These are phyloP conservation scores for Cercospora zeae-maydis DNA, from an alignment of 2,329 filamentous ascomycete species.

Conservation along the genomic window DNA sequence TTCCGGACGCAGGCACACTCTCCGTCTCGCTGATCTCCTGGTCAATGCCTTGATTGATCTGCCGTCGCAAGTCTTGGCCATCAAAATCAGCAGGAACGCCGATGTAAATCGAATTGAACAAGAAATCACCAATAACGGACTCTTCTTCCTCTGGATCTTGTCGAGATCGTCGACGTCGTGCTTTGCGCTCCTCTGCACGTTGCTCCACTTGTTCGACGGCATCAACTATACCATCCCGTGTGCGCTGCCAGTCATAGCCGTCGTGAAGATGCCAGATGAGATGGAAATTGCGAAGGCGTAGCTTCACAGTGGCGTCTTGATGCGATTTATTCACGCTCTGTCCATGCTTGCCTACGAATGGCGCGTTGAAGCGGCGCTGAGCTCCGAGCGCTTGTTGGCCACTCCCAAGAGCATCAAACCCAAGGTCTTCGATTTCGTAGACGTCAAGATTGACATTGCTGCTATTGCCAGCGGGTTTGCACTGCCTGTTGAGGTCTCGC, in stretches of 20 bases:
- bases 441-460: slow-evolving; percentile 29
- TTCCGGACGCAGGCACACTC: slow-evolving; percentile 70
- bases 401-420: slow-evolving; percentile 34
- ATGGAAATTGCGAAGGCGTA: slow-evolving; percentile 81
- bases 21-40: slow-evolving; percentile 85
- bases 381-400: slow-evolving; percentile 30
- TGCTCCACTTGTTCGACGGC: slow-evolving; percentile 84
- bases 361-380: slow-evolving; percentile 33
- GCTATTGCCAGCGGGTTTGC: slow-evolving; percentile 19
- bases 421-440: slow-evolving; percentile 35
- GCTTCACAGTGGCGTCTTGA: slow-evolving; percentile 54
- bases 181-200: slow-evolving; percentile 70
- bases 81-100: slow-evolving; percentile 79
- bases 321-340: not conserved
- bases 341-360: slow-evolving; percentile 14
- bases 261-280: slow-evolving; percentile 98
- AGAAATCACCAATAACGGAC: slow-evolving; percentile 84
- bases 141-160: slow-evolving; percentile 67
- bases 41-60: slow-evolving; percentile 84
- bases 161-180: slow-evolving; percentile 55
- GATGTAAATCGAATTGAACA: slow-evolving; percentile 99
- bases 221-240: slow-evolving; percentile 78
- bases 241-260: slow-evolving; percentile 92
- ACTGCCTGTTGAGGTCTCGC: slow-evolving; percentile 33
- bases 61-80: slow-evolving; percentile 72